Percentiles rank a stretch among this genome's conserved stretches.
These are phyloP conservation scores for Lepidopterella palustris DNA, from an alignment of 495 filamentous ascomycete genomes.

Conservation along the genomic window DNA sequence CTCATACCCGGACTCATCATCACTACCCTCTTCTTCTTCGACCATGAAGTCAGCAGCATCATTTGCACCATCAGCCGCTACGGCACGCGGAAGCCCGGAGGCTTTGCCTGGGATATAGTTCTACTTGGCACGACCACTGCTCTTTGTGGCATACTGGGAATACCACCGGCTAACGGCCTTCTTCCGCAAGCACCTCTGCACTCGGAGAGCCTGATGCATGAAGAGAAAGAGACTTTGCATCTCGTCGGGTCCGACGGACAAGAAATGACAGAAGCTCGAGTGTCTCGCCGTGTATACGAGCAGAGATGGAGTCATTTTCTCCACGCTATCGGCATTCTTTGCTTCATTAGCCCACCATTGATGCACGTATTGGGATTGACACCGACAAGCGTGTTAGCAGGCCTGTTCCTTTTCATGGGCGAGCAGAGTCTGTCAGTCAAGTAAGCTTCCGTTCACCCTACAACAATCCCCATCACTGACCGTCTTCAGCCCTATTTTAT, in stretches of 20 bases:
- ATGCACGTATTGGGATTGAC: conserved; percentile 65
- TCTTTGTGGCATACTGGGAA: conserved; percentile 61
- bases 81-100: conserved; percentile 58
- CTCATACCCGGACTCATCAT: conserved; percentile 62
- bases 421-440: conserved; percentile 65
- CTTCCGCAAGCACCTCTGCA: conserved; percentile 65
- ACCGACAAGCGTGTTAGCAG: conserved; percentile 61
- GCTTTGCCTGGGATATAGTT: conserved; percentile 65
- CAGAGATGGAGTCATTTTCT: conserved; percentile 63
- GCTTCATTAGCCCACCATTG: conserved; percentile 59
- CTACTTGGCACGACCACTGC: conserved; percentile 64
- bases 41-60: conserved; percentile 70
- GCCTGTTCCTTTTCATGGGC: conserved; percentile 68
- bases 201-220: conserved; percentile 59
- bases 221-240: conserved; percentile 40
- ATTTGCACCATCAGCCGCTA: conserved; percentile 65
- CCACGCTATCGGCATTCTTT: conserved; percentile 54
- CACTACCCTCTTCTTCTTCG: conserved; percentile 66
- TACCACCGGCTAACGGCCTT: conserved; percentile 64
- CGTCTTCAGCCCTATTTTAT: conserved; percentile 49
- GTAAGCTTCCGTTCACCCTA: conserved; percentile 25
- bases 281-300: conserved; percentile 53
- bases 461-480: background rate
- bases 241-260: conserved; percentile 37
- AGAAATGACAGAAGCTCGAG: conserved; percentile 39